Base-by-base conservation (phyloP, 371 early-diverging fungal species). In the Mortierella sp. region DNA sequence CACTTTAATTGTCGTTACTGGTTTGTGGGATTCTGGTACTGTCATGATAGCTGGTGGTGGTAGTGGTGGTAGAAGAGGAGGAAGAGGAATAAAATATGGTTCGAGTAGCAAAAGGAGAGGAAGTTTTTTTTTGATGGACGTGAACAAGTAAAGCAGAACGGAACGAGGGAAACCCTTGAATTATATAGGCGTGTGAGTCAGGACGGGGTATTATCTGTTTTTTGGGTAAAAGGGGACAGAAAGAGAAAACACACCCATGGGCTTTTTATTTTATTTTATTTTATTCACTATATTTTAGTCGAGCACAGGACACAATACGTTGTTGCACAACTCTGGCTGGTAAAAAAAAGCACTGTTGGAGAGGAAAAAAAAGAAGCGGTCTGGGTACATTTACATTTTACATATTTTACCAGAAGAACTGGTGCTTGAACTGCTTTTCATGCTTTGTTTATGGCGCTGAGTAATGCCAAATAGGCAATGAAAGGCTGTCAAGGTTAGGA, bases 31-130 rank as follows among this genome's bases (percentile, higher is more conserved):
- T 66, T 70, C 70, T 22, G 70, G 70, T 32, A 67, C 68, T 28
- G 80, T 70, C 70, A 79, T 73, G n/a, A n/a, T n/a, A n/a, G n/a
- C n/a, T n/a, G n/a, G n/a, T n/a, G 23, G 51, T 28, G 29, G 15
- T 34, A 43, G 23, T 19, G 34, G 31, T 23, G 56, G 13, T 35
- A 51, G 53, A 49, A 19, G 45, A 23, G 26, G 61, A 23, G 0
- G 59, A 37, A 45, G 7, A 42, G 23, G 53, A 45, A 40, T 22
- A 49, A 23, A 28, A 65, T 19, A 60, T 34, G 28, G 45, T 15
- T 19, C 32, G 54, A 43, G 47, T 9, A 49, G 29, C 13, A n/a
- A 32, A 68, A 51, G 23, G 55, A 26, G 10, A 26, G 28, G 58
- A 43, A n/a, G n/a, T n/a, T n/a, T n/a, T n/a, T n/a, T n/a, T n/a